Base-by-base conservation (phyloP, 2,329 filamentous ascomycete genomes). In the Apiospora hydei region DNA sequence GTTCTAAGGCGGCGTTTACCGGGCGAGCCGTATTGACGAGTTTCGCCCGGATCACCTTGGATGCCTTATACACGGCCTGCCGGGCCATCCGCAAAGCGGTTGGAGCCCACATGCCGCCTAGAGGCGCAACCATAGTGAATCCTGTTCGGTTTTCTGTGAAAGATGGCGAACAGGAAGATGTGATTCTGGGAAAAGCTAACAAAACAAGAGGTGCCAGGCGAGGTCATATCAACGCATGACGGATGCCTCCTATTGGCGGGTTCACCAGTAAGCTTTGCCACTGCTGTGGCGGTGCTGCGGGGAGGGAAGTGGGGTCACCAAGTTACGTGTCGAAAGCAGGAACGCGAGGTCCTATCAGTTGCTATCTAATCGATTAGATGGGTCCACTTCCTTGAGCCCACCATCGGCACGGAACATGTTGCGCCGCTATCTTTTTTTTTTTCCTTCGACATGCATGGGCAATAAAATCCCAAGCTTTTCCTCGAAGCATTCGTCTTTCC, bases 51-150 rank as follows among this genome's bases (percentile, higher is more conserved):
- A 90, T 81, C 75, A 85, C 81, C 75, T 86, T 85, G 73, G 85
- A 84, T 77, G 87, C 85, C 77, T 85, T 87, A 69, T 82, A 82
- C 79, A 87, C 82, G 79, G 88, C 86, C 76, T 83, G 84, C 79
- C 87, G 86, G 77, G 89, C 83, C 77, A 88, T 82, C 80, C 87
- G 87, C 80, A 89, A 81, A 83, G 87, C 86, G 79, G 84, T 83
- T 72, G 88, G 86, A 78, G 85, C 88, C 88, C 85, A 89, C 80
- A 89, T 83, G 82, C 86, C 87, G 84, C 87, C 87, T 80, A 77
- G 69, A 16, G 82, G 80, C 80, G 87, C 85, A 82, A 85, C 85
- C 88, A 90, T 90, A 75, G 75, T 86, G 80, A 71, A 75, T 77
- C 75, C 74, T 77, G 75, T 77, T 74, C 75, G 74, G 75, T 11